Evolutionary conservation across 176 grass and related monocot genomes (phyloP).

Genomic region (Coix lacrymajobi): DNA sequence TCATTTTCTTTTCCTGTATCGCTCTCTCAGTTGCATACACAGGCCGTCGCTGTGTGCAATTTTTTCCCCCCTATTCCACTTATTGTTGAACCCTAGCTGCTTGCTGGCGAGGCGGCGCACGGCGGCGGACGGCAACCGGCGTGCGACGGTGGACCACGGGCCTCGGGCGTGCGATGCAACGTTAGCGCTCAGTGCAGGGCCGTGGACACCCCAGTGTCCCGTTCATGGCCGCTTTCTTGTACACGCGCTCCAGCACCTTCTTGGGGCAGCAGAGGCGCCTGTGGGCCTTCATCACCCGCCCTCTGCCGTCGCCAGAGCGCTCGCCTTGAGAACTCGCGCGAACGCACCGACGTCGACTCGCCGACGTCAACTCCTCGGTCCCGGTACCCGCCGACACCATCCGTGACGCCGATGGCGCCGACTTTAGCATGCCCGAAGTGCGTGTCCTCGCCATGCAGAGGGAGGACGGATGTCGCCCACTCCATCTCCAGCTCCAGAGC

Average conservation of each 20-base stretch:
- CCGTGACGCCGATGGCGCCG: constrained; percentile 26
- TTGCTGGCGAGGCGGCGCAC: too few relatives aligned
- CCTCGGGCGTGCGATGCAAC: too few relatives aligned
- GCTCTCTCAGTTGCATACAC: too few relatives aligned
- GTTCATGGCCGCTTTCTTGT: neutral
- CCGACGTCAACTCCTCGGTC: neutral
- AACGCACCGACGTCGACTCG: too few relatives aligned
- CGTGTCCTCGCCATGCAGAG: constrained; percentile 19
- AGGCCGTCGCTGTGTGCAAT: too few relatives aligned
- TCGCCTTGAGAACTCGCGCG: neutral
- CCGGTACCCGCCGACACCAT: constrained; percentile 28
- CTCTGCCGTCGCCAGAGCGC: neutral
- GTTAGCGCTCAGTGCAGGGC: too few relatives aligned
- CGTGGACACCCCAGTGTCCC: neutral
- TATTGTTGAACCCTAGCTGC: too few relatives aligned
- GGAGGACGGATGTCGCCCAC: neutral
- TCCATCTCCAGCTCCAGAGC: constrained; percentile 12
- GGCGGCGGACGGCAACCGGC: too few relatives aligned
- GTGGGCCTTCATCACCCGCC: neutral
- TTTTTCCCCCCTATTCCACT: too few relatives aligned
- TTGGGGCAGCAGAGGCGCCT: neutral
- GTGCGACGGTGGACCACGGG: too few relatives aligned
- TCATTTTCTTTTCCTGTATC: too few relatives aligned
- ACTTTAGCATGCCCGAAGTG: constrained; percentile 12
- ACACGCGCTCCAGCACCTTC: constrained; percentile 10